phyloP scores from a whole-genome alignment of 2,329 filamentous ascomycete species.

The Trichophyton mentagrophytes region DNA sequence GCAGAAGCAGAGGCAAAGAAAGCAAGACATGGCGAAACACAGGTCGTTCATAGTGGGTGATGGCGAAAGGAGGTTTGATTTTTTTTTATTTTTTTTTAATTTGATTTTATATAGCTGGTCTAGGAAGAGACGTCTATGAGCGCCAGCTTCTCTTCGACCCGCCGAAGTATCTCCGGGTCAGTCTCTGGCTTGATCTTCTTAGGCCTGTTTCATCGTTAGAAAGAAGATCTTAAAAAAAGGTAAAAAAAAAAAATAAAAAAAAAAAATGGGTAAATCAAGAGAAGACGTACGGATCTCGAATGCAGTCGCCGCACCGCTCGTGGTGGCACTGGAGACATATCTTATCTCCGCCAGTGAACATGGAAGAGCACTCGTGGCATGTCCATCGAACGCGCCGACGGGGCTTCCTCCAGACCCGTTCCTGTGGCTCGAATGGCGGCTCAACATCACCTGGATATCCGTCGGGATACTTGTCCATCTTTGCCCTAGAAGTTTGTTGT shows the following conservation, averaged over 20 bases:
- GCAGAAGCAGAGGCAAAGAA: not conserved
- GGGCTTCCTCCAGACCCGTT: slow-evolving; percentile 28
- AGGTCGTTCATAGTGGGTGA: not conserved
- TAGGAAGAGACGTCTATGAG: slow-evolving; percentile 6
- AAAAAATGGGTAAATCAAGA: not conserved
- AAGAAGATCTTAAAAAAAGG: not conserved
- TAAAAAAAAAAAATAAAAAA: not conserved
- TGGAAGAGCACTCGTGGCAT: slow-evolving; percentile 29
- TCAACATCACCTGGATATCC: slow-evolving; percentile 35
- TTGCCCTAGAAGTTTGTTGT: slow-evolving; percentile 19
- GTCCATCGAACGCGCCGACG: slow-evolving; percentile 30
- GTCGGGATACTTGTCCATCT: slow-evolving; percentile 32
- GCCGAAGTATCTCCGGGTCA: slow-evolving; percentile 27
- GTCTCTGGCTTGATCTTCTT: slow-evolving; percentile 29
- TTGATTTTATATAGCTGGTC: not conserved
- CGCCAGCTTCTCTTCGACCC: slow-evolving; percentile 30
- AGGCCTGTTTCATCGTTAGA: slow-evolving; percentile 20
- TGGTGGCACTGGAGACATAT: slow-evolving; percentile 30
- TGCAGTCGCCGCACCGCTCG: slow-evolving; percentile 29
- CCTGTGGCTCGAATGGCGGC: slow-evolving; percentile 22
- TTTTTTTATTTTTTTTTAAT: too few relatives aligned
- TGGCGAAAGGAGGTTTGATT: not conserved
- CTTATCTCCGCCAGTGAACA: slow-evolving; percentile 23
- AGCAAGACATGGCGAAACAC: not conserved
- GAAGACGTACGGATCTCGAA: slow-evolving; percentile 30